Conservation (phyloP, 2,329 filamentous ascomycete genomes). For the Cercospora sesami region DNA sequence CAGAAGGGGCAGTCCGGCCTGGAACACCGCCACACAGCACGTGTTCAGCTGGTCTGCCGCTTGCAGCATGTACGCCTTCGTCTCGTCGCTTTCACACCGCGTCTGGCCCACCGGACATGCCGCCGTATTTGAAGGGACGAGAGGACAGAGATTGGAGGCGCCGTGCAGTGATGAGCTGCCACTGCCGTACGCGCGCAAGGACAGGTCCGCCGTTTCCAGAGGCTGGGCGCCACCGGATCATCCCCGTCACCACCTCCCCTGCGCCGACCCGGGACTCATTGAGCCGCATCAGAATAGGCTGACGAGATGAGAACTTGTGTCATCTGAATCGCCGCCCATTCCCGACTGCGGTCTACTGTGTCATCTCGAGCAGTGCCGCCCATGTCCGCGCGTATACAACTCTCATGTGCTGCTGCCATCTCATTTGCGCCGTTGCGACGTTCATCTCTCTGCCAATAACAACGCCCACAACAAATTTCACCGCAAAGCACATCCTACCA, state of each 20-base stretch:
- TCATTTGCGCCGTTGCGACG: not conserved
- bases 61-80: not conserved
- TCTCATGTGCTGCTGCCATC: not conserved
- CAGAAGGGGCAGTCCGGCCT: not conserved
- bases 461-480: not conserved
- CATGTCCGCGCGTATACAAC: not conserved
- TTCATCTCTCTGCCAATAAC: not conserved
- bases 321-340: not conserved
- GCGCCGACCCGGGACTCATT: not conserved
- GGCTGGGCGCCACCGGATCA: constrained; percentile 1
- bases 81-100: not conserved
- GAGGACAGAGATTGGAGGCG: not conserved
- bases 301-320: not conserved
- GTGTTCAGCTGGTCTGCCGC: not conserved
- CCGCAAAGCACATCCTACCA: not conserved
- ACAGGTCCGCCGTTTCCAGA: not conserved
- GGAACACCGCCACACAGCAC: not conserved
- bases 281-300: not conserved
- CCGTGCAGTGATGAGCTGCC: not conserved
- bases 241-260: not conserved
- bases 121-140: not conserved
- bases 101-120: not conserved
- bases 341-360: not conserved
- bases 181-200: not conserved
- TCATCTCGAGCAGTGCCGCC: not conserved